These are phyloP conservation scores for Pseudocercospora ulei DNA, from an alignment of 2,329 filamentous ascomycete species.

Conservation along the genomic window DNA sequence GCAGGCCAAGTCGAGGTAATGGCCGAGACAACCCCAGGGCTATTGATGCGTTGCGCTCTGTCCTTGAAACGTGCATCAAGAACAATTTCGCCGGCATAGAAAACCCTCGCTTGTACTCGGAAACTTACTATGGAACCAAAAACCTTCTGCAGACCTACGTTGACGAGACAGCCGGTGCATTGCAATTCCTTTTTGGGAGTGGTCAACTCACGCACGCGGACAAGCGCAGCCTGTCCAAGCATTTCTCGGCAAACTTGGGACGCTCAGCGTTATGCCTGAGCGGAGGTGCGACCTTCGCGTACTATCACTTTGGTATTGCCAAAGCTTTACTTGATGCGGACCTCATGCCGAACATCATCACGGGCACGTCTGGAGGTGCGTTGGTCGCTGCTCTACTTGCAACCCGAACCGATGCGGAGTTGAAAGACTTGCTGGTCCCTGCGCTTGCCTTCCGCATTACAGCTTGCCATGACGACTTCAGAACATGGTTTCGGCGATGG, in stretches of 20 bases:
- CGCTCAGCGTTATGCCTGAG: constrained; percentile 87
- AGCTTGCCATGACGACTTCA: constrained; percentile 69
- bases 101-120: constrained; percentile 87
- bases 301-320: constrained; percentile 90
- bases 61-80: constrained; percentile 88
- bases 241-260: constrained; percentile 81
- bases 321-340: constrained; percentile 80
- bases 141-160: constrained; percentile 81
- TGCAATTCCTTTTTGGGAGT: constrained; percentile 60
- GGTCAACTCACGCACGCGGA: constrained; percentile 58
- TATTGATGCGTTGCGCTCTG: constrained; percentile 62
- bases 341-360: constrained; percentile 84
- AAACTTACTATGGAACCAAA: constrained; percentile 98
- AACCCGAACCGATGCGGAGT: constrained; percentile 82
- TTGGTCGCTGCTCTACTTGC: constrained; percentile 78
- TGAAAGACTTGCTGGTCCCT: constrained; percentile 74
- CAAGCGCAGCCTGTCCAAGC: constrained; percentile 76
- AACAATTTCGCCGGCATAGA: constrained; percentile 96
- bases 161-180: constrained; percentile 64
- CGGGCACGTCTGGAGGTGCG: constrained; percentile 88
- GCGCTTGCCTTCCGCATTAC: constrained; percentile 76
- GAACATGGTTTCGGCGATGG: constrained; percentile 72
- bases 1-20: constrained; percentile 23
- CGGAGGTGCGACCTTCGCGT: constrained; percentile 87
- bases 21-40: constrained; percentile 39